A percentile compares a stretch with the other conserved stretches of the same genome.
phyloP scores from a whole-genome alignment of 2,329 filamentous ascomycete genomes.

The Calonectria naviculata region DNA sequence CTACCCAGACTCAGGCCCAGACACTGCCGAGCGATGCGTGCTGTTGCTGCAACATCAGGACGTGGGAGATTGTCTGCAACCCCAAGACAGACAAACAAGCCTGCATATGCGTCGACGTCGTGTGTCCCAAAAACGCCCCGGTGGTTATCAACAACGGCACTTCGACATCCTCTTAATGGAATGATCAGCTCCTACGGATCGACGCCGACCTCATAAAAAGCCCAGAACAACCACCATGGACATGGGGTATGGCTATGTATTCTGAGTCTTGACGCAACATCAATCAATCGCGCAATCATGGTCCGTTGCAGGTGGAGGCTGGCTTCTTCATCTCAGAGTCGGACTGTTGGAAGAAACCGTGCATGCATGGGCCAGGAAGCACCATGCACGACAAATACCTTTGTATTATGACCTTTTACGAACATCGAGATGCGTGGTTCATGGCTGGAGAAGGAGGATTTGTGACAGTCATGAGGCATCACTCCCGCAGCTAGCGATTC shows the following conservation, averaged over 20 bases:
- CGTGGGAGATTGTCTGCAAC: constrained; percentile 1
- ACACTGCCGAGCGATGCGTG: neutral
- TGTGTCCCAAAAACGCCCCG: neutral
- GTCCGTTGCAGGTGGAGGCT: neutral
- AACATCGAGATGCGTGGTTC: neutral
- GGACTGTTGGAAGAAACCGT: neutral
- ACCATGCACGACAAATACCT: neutral
- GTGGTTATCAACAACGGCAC: neutral
- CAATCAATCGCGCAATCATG: neutral
- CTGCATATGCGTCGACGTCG: neutral
- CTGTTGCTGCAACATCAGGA: neutral
- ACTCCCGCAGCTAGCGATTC: neutral
- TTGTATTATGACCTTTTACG: neutral
- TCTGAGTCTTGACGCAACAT: too few relatives aligned
- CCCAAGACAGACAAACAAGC: neutral
- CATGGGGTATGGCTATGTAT: too few relatives aligned
- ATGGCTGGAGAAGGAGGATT: neutral
- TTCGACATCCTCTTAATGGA: neutral
- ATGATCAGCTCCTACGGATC: neutral
- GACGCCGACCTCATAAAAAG: neutral
- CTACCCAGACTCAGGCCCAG: neutral
- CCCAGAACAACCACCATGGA: too few relatives aligned
- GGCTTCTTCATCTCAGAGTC: neutral
- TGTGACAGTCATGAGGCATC: neutral
- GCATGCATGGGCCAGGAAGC: neutral